phyloP scores from a whole-genome alignment of 148 eudicot genomes.

The Cornus controversa region DNA sequence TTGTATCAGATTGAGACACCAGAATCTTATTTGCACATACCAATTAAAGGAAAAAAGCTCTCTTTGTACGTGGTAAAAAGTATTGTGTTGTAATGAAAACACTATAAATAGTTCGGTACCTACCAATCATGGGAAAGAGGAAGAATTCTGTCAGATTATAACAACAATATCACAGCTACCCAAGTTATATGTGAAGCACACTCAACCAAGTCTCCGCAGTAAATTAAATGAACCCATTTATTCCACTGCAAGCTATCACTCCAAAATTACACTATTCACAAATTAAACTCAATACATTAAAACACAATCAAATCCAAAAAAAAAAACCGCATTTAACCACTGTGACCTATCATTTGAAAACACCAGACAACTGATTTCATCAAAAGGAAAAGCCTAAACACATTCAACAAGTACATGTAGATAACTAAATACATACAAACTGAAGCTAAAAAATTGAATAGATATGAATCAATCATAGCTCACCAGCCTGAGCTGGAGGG shows the following conservation, averaged over 20 bases:
- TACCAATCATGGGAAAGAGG: too few relatives aligned
- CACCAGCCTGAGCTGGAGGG: conserved; percentile 79
- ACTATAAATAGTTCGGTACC: too few relatives aligned
- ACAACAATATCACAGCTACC: too few relatives aligned
- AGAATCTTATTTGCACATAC: too few relatives aligned
- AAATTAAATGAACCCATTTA: neutral
- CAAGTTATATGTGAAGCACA: neutral
- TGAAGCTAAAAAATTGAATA: neutral
- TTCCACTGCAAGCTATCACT: neutral
- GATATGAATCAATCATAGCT: neutral
- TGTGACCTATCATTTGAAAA: neutral
- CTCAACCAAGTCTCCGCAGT: too few relatives aligned
- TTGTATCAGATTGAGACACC: too few relatives aligned
- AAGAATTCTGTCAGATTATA: too few relatives aligned
- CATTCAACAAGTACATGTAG: too few relatives aligned
- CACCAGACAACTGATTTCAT: neutral
- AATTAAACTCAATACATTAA: neutral
- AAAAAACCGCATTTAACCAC: neutral
- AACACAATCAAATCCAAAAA: neutral
- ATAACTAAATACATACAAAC: too few relatives aligned
- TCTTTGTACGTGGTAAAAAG: too few relatives aligned
- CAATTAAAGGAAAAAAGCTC: too few relatives aligned
- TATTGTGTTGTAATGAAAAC: too few relatives aligned
- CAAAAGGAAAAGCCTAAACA: neutral
- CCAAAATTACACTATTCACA: neutral